These are phyloP conservation scores for Euphorbia celastroides DNA, from an alignment of 441 rosid species.

Conservation along the genomic window DNA sequence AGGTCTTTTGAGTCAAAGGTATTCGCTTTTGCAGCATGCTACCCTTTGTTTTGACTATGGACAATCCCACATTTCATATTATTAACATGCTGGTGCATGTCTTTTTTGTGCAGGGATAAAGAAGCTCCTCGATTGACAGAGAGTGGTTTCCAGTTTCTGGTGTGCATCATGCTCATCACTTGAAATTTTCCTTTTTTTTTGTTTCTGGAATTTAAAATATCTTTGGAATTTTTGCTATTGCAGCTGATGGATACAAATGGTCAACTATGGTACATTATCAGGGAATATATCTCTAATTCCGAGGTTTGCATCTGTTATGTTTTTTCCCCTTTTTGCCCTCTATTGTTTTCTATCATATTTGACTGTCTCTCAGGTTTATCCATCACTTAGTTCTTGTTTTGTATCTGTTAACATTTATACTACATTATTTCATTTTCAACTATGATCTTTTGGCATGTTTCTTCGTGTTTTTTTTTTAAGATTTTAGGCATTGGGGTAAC, in stretches of 20 bases:
- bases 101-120: constrained; percentile 51
- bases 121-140: constrained; percentile 80
- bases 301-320: constrained; percentile 48
- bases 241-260: constrained; percentile 99
- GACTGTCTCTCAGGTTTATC: not conserved
- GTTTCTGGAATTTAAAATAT: constrained; percentile 19
- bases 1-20: constrained; percentile 85
- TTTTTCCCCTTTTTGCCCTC: not conserved
- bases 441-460: not conserved
- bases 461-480: not conserved
- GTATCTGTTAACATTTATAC: not conserved
- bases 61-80: constrained; percentile 10
- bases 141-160: constrained; percentile 98
- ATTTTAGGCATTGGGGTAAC: too few relatives aligned
- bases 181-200: constrained; percentile 18
- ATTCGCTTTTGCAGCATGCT: constrained; percentile 6
- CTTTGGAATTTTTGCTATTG: constrained; percentile 18
- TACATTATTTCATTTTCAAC: not conserved
- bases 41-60: not conserved
- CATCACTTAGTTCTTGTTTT: not conserved
- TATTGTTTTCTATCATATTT: not conserved
- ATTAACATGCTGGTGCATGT: constrained; percentile 14
- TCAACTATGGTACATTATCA: constrained; percentile 92
- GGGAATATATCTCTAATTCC: constrained; percentile 90
- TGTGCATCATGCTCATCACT: constrained; percentile 33